These are phyloP conservation scores for Pyrenochaeta sp. DNA, from an alignment of 2,329 filamentous ascomycete genomes.

Conservation along the genomic window DNA sequence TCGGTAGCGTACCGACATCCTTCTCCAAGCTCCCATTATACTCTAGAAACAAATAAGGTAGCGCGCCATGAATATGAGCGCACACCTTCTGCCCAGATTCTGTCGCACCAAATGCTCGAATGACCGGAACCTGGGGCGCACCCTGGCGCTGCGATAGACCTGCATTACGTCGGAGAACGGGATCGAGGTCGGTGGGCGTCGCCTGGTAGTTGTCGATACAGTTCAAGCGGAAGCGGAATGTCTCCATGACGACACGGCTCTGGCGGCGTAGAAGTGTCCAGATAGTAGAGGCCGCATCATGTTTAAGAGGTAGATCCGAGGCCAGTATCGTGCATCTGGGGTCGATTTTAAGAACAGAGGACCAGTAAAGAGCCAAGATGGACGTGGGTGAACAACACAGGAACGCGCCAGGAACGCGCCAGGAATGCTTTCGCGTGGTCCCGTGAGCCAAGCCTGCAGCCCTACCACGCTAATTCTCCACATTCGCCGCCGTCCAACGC, in stretches of 20 bases:
- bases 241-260: constrained; percentile 63
- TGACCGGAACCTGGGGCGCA: constrained; percentile 80
- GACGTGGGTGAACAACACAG: constrained; percentile 23
- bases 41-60: constrained; percentile 94
- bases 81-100: constrained; percentile 96
- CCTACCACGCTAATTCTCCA: constrained; percentile 37
- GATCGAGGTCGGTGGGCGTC: constrained; percentile 80
- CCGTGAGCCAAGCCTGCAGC: constrained; percentile 42
- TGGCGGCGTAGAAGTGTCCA: constrained; percentile 3
- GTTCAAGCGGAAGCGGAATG: constrained; percentile 90
- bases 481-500: constrained; percentile 20
- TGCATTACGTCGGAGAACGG: constrained; percentile 73
- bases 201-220: constrained; percentile 96
- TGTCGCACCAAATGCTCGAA: constrained; percentile 90
- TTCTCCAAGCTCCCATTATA: constrained; percentile 75
- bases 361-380: background rate
- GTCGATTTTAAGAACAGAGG: background rate
- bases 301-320: constrained; percentile 13
- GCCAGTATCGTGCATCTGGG: constrained; percentile 3
- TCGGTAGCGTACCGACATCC: constrained; percentile 67
- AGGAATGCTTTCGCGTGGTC: constrained; percentile 27
- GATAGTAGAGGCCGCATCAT: constrained; percentile 21
- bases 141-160: constrained; percentile 65
- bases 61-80: constrained; percentile 92
- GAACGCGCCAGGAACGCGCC: constrained; percentile 17